Base-by-base conservation (phyloP, 441 rosid species). In the Gossypium schwendimanii region DNA sequence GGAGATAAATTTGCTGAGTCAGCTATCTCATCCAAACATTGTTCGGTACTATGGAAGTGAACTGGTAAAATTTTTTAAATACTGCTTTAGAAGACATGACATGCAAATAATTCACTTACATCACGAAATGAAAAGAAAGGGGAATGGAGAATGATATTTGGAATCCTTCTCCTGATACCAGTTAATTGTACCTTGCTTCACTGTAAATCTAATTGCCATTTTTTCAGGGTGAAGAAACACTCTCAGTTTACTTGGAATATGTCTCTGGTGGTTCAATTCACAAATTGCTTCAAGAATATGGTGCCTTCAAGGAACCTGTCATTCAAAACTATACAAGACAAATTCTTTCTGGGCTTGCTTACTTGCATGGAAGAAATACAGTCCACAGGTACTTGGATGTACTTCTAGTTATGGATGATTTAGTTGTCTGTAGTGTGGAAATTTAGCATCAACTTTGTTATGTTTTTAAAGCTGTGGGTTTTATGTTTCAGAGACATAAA, bases 191-290 rank as follows among this genome's bases (percentile, higher is more conserved):
- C 41, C 73, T 47, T 72, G 66, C 14, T 73, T 59, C 60, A 11
- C 73, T 71, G 44, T 54, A 39, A 58, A 61, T 79, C 58, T 77
- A 67, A 61, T 81, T 82, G 47, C 71, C 69, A 61, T 75, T 70
- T 79, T 65, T 73, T 74, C 84, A 92, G 98, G 82, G 85, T 68
- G 98, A 91, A 69, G 93, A 91, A 79, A 82, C 90, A 14, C 91
- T 94, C 73, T 91, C 98, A 1, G 98, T 94, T 69, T 94, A 91
- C 82, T 86, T 94, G 81, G 99, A 94, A 82, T 94, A 79, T 63
- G 94, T 92, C 49, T 94, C 99, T 24, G 97, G 98, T 79, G 99
- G 99, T 62, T 94, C 99, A 74, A 91, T 94, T 73, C 81, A 94
- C 83, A 94, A 94, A 86, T 87, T 94, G 63, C 94, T 94, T 62